These are phyloP conservation scores for Rhododendron griersonianum DNA, from an alignment of 148 eudicot species.

Conservation along the genomic window DNA sequence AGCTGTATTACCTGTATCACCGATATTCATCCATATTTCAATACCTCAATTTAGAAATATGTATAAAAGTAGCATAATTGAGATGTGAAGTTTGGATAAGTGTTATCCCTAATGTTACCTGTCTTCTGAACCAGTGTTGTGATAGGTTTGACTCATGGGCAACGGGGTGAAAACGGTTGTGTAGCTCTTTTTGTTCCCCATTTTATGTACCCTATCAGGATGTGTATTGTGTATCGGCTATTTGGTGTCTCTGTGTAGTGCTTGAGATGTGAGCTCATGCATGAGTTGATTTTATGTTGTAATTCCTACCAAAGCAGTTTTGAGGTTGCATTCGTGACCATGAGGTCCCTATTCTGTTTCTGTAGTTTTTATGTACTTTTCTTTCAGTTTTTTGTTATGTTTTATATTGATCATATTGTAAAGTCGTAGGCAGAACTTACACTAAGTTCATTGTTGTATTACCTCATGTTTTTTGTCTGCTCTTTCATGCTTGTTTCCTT, in stretches of 20 bases:
- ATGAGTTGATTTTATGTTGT: background rate
- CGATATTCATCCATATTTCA: background rate
- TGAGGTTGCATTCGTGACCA: background rate
- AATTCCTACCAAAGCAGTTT: background rate
- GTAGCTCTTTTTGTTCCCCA: background rate
- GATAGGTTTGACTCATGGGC: background rate
- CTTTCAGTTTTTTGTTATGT: background rate
- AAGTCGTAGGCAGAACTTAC: background rate
- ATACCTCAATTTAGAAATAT: background rate
- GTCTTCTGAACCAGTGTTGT: background rate
- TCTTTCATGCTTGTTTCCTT: constrained; percentile 1
- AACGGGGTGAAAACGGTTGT: background rate
- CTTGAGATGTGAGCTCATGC: background rate
- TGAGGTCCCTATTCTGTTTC: background rate
- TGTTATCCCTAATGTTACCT: background rate
- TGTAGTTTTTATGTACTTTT: background rate
- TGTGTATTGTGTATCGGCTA: background rate
- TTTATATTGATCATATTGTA: background rate
- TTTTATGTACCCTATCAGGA: background rate
- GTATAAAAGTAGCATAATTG: too few species aligned
- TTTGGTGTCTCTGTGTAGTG: background rate
- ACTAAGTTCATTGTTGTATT: background rate
- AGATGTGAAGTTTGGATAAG: background rate
- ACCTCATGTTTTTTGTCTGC: background rate
- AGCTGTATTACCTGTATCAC: background rate